Conservation (phyloP, 2,329 filamentous ascomycete species). For the Penicillium decumbens region DNA sequence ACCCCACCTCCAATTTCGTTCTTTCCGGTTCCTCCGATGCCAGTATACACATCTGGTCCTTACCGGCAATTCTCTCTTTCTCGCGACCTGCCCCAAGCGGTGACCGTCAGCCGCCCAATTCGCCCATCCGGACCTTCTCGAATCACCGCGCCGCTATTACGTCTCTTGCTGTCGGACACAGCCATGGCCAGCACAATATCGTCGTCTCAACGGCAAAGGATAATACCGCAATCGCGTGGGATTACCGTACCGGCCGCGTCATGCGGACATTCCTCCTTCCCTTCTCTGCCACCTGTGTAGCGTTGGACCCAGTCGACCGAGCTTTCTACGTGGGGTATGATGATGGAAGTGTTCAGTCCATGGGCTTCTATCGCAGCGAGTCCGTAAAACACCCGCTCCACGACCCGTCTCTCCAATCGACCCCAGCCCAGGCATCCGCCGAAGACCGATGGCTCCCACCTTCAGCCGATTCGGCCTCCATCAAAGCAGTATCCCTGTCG, state of each 20-base stretch:
- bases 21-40: constrained; percentile 60
- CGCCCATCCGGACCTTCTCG: constrained; percentile 71
- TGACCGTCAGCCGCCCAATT: constrained; percentile 45
- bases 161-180: constrained; percentile 58
- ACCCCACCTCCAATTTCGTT: constrained; percentile 56
- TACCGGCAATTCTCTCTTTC: constrained; percentile 67
- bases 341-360: constrained; percentile 71
- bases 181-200: constrained; percentile 69
- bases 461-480: constrained; percentile 61
- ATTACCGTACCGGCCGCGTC: constrained; percentile 72
- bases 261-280: constrained; percentile 79
- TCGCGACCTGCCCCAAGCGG: constrained; percentile 42
- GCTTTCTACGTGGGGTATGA: constrained; percentile 77
- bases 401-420: constrained; percentile 34
- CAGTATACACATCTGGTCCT: constrained; percentile 86
- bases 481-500: constrained; percentile 65
- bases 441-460: constrained; percentile 48
- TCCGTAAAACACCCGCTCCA: constrained; percentile 39
- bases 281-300: constrained; percentile 64
- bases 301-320: constrained; percentile 76
- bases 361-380: constrained; percentile 65
- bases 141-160: constrained; percentile 57
- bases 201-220: constrained; percentile 80
- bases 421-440: constrained; percentile 39
- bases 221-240: constrained; percentile 88